Base-by-base conservation (phyloP, 2,329 filamentous ascomycete genomes). In the Fusarium bulbicola region DNA sequence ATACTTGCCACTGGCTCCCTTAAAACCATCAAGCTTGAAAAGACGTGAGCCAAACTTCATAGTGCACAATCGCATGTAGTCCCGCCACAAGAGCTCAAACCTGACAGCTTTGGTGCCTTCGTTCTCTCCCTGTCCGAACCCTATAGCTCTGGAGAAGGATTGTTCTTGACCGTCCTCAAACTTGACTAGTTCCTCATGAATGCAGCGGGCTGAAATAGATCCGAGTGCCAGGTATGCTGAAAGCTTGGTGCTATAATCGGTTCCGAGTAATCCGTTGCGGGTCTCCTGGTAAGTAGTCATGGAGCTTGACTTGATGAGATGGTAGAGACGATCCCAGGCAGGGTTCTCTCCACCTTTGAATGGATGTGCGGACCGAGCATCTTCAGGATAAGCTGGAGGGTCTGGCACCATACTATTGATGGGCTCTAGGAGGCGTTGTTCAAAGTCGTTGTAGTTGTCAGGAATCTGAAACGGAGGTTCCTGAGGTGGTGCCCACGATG, bases 61-160 rank as follows among this genome's bases (percentile, higher is more conserved):
- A 11, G 90, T 91, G 78, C 92, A 94, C 0, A 95, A 86, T 2
- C 92, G 87, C 91, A 95, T 94, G 77, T 95, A 95, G 76, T 95
- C 93, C 45, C 93, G 85, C 93, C 92, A 94, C 0, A 95, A 81
- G 0, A 96, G 84, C 77, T 95, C 92, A 63, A 93, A 91, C 0
- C 93, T 88, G 3, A 95, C 87, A 1, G 86, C 88, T 39, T 87
- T 87, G 1, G 92, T 94, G 1, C 93, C 92, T 36, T 89, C 88
- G 58, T 92, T 95, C 79, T 95, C 91, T 1, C 93, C 93, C 56
- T 90, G 81, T 1, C 90, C 92, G 63, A 90, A 95, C 0, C 92
- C 92, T 4, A 82, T 67, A 0, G 84, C 84, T 0, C 81, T 76
- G 34, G 84, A 76, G 52, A 85, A 84, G 3, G 74, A 64, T 0